Percentiles rank a stretch among this genome's conserved stretches.
phyloP scores from a whole-genome alignment of 441 rosid species.

The Populus tomentosa region DNA sequence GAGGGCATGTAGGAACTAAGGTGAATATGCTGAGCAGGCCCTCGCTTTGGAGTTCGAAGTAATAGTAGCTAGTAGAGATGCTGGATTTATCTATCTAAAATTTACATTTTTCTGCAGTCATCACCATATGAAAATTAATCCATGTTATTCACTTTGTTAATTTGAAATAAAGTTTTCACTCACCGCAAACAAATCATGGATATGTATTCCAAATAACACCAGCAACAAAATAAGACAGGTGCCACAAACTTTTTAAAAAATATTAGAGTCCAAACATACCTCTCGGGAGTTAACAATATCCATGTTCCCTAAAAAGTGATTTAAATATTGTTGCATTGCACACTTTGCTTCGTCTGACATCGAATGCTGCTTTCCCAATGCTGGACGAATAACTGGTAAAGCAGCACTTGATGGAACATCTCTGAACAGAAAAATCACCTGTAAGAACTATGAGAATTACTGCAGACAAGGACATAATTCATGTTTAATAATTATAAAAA shows the following conservation, averaged over 20 bases:
- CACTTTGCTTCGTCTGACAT: conserved; percentile 87
- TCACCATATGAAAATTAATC: not conserved
- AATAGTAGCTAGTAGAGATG: not conserved
- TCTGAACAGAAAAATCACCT: conserved; percentile 55
- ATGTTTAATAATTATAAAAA: conserved; percentile 6
- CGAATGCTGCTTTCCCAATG: conserved; percentile 87
- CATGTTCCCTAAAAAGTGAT: conserved; percentile 90
- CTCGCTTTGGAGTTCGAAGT: not conserved
- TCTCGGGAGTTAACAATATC: conserved; percentile 96
- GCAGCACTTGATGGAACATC: conserved; percentile 99
- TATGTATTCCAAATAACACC: not conserved
- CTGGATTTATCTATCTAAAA: not conserved
- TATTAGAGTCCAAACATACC: conserved; percentile 39
- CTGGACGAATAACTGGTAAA: conserved; percentile 89
- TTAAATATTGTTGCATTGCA: conserved; percentile 96
- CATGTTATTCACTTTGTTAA: not conserved
- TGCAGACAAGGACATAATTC: not conserved
- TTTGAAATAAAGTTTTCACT: not conserved
- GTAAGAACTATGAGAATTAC: conserved; percentile 30
- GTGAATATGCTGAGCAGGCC: not conserved
- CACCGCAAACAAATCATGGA: not conserved
- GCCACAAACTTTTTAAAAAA: not conserved
- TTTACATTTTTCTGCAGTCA: not conserved
- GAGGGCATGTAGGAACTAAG: not conserved
- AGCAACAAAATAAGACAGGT: not conserved